Base-by-base conservation (phyloP, 2,329 filamentous ascomycete species). In the Monosporascus sp. region DNA sequence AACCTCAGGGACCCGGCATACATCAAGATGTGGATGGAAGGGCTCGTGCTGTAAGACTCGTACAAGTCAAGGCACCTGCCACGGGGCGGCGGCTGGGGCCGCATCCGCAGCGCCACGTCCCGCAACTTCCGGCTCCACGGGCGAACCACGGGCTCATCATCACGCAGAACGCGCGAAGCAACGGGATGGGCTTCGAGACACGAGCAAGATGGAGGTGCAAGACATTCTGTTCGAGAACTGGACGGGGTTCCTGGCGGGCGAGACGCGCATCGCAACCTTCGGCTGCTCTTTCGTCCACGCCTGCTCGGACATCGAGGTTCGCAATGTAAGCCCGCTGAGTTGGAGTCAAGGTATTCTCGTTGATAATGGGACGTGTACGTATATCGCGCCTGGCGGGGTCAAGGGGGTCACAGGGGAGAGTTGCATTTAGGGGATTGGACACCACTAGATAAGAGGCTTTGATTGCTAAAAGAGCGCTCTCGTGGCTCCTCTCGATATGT, bases 11-110 rank as follows among this genome's bases (percentile, higher is more conserved):
- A 75, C 51, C 74, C 76, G 55, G 78, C 76, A 1, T 81, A 82
- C 58, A 79, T 83, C 64, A 83, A 83, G 61, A 82, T 79, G 1
- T 83, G 77, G 76, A 70, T 80, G 4, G 80, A 80, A 4, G 73
- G 67, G 1, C 70, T 74, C 2, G 71, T 76, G 0, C 70, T 71
- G 0, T 76, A 81, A 57, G 61, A 63, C 19, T 64, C 61, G 7
- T 83, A 83, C 59, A 79, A 83, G 59, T 75, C 69, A 51, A 76
- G 67, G 7, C 73, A 70, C 20, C 64, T 72, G 37, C 77, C 79
- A 3, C 70, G 76, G 5, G 80, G 80, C 11, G 78, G 73, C 16
- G 79, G 80, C 19, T 81, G 79, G 67, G 80, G 81, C n/a, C 68
- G 64, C 3, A 73, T 83, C 4, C 65, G 69, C 16, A 80, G 82